Conservation (phyloP, 1,284 basidiomycete genomes). For the Porogramme epimiltina region DNA sequence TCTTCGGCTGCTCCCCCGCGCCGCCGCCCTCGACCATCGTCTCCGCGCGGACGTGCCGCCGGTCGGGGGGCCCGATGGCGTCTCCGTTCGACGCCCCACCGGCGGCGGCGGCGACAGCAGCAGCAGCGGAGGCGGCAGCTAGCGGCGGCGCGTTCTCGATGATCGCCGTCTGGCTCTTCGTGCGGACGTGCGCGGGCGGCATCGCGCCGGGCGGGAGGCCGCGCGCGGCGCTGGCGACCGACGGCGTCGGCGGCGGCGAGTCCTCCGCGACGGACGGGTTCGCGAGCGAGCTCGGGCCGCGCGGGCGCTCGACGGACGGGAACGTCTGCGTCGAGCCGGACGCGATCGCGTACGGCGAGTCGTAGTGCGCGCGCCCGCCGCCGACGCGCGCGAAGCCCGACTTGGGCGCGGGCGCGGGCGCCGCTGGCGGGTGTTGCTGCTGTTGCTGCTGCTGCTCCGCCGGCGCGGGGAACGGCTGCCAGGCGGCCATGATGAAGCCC, state of each 20-base stretch:
- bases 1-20: constrained; percentile 37
- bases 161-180: constrained; percentile 80
- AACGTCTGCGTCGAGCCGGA: constrained; percentile 56
- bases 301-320: constrained; percentile 53
- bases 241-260: constrained; percentile 56
- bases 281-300: constrained; percentile 24
- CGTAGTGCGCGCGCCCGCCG: constrained; percentile 77
- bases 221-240: constrained; percentile 39
- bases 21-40: not conserved
- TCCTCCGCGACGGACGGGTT: constrained; percentile 35
- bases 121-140: constrained; percentile 5
- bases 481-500: constrained; percentile 83
- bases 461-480: constrained; percentile 67
- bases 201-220: constrained; percentile 64
- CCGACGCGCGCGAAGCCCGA: constrained; percentile 80
- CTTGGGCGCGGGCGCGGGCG: constrained; percentile 37
- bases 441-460: constrained; percentile 51
- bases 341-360: constrained; percentile 75
- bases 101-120: not conserved
- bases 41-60: not conserved
- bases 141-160: constrained; percentile 55
- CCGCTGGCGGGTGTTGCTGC: constrained; percentile 14
- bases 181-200: constrained; percentile 69
- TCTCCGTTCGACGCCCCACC: not conserved
- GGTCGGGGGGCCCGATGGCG: not conserved